These are phyloP conservation scores for Rhizopogon vesiculosus DNA, from an alignment of 768 basidiomycete species.

Conservation along the genomic window DNA sequence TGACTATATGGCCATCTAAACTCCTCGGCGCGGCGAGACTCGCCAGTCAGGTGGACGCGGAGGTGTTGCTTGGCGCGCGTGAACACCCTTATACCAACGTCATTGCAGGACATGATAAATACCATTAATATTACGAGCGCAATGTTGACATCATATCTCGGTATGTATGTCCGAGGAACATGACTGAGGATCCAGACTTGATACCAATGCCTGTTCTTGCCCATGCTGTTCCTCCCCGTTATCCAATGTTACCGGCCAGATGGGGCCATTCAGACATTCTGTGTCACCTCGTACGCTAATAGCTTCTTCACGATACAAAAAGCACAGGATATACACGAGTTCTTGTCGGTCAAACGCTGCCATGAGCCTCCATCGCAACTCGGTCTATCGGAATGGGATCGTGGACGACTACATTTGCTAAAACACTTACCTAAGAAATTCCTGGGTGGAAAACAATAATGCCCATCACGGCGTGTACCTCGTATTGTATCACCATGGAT, in stretches of 20 bases:
- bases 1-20: too few relatives aligned
- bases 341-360: conserved; percentile 75
- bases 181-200: conserved; percentile 35
- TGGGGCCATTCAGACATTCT: conserved; percentile 10
- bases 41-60: too few relatives aligned
- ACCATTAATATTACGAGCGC: too few relatives aligned
- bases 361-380: conserved; percentile 68
- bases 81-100: too few relatives aligned
- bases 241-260: conserved; percentile 35
- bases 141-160: too few relatives aligned
- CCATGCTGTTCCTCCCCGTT: conserved; percentile 49
- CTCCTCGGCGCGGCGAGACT: too few relatives aligned
- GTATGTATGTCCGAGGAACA: too few relatives aligned
- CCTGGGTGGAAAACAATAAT: conserved; percentile 68
- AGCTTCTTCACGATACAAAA: conserved; percentile 49
- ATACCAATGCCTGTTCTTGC: conserved; percentile 60
- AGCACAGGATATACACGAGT: conserved; percentile 52
- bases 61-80: too few relatives aligned
- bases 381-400: conserved; percentile 37
- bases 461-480: conserved; percentile 63
- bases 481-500: conserved; percentile 53
- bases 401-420: conserved; percentile 3
- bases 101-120: too few relatives aligned
- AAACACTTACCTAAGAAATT: conserved; percentile 55
- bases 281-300: conserved; percentile 27